Conservation (phyloP, 192 early-diverging fungal species). For the Coemansia sp. region DNA sequence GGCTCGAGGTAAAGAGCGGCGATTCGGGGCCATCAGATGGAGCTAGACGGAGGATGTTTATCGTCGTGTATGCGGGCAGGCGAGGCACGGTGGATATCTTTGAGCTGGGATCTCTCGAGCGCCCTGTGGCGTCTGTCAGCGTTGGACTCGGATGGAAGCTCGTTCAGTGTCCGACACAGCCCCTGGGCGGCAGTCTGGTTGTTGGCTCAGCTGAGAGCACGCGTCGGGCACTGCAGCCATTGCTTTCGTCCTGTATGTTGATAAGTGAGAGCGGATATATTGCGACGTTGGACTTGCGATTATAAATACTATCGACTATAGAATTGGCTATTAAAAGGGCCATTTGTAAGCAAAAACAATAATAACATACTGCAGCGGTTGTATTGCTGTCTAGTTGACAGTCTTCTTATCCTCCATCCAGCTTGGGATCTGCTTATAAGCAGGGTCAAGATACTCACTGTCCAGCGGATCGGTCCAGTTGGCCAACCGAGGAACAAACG, state of each 20-base stretch:
- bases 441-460: conserved; percentile 18
- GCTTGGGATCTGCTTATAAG: conserved; percentile 31
- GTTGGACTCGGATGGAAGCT: conserved; percentile 34
- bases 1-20: conserved; percentile 18
- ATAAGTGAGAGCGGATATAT: conserved; percentile 13
- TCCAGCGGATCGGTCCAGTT: conserved; percentile 38
- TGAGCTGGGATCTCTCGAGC: conserved; percentile 19
- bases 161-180: conserved; percentile 42
- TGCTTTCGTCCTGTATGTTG: conserved; percentile 24
- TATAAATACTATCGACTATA: too few relatives aligned
- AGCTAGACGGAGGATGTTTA: conserved; percentile 8
- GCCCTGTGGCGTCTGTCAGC: conserved; percentile 20
- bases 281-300: too few relatives aligned
- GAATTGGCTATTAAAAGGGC: too few relatives aligned
- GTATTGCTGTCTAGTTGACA: conserved; percentile 14
- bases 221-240: conserved; percentile 14
- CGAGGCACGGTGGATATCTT: conserved; percentile 33
- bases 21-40: neutral
- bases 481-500: conserved; percentile 19
- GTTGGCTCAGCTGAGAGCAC: conserved; percentile 18
- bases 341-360: too few relatives aligned
- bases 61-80: conserved; percentile 27
- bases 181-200: conserved; percentile 38
- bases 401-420: conserved; percentile 39
- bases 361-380: too few relatives aligned